Conservation (phyloP, 2,329 filamentous ascomycete species). For the Alternaria sp. region DNA sequence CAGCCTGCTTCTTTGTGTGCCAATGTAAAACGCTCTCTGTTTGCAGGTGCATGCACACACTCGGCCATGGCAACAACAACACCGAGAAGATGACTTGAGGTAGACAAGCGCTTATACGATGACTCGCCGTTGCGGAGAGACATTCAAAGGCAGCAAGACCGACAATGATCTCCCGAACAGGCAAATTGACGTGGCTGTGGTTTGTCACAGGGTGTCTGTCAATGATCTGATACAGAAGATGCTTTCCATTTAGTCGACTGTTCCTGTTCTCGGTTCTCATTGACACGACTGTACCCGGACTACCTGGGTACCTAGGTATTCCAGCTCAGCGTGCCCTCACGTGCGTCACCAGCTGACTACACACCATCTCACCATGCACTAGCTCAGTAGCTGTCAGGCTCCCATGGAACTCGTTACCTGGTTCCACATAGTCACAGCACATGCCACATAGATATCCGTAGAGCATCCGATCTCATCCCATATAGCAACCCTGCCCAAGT, state of each 20-base stretch:
- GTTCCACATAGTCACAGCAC: not conserved
- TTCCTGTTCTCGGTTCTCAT: not conserved
- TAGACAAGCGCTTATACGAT: not conserved
- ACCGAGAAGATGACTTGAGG: not conserved
- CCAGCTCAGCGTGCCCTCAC: not conserved
- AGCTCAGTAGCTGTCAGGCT: not conserved
- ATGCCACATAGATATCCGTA: not conserved
- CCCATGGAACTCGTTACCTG: not conserved
- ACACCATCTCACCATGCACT: not conserved
- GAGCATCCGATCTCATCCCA: not conserved
- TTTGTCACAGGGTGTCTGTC: conserved; percentile 6
- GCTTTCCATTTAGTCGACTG: not conserved
- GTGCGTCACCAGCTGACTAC: not conserved
- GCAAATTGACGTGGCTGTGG: not conserved
- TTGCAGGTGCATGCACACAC: conserved; percentile 8
- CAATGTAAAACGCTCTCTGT: conserved; percentile 20
- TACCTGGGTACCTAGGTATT: not conserved
- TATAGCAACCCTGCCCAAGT: not conserved
- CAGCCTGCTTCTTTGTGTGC: conserved; percentile 28
- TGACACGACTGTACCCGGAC: not conserved
- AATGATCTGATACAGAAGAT: not conserved
- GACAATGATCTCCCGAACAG: conserved; percentile 4
- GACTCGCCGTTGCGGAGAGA: not conserved
- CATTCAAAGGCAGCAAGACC: not conserved
- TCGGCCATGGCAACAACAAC: not conserved